Conservation (phyloP, 176 grass and related monocot species). For the Cenchrus americanus region DNA sequence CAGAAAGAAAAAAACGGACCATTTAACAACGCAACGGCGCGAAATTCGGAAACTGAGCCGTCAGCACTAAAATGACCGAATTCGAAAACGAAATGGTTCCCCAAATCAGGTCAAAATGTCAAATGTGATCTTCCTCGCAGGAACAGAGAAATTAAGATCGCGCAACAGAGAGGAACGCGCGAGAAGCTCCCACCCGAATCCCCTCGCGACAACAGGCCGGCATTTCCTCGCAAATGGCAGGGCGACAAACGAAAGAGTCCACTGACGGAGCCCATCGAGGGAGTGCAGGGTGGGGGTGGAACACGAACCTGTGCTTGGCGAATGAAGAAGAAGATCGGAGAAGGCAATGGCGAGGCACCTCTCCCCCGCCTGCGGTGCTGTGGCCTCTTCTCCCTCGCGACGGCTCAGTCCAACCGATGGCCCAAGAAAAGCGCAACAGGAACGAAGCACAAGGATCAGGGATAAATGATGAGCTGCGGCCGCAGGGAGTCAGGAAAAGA, state of each 20-base stretch:
- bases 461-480: conserved; percentile 66
- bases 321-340: conserved; percentile 1
- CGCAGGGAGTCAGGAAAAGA: conserved; percentile 65
- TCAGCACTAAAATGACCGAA: background rate
- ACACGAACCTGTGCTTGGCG: conserved; percentile 24
- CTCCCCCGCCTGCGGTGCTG: too few species aligned
- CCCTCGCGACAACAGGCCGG: background rate
- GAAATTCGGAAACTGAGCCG: background rate
- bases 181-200: conserved; percentile 13
- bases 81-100: background rate
- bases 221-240: conserved; percentile 5
- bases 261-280: background rate
- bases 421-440: conserved; percentile 33
- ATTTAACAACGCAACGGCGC: background rate
- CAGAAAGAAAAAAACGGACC: background rate
- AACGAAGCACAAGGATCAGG: conserved; percentile 59
- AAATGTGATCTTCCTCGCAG: background rate
- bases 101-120: background rate
- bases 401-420: conserved; percentile 42
- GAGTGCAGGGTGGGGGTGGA: background rate
- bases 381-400: background rate
- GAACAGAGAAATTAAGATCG: background rate
- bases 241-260: background rate
- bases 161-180: background rate
- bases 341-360: conserved; percentile 14